These are phyloP conservation scores for Barnettozyma hawaiiensis DNA, from an alignment of 1,139 yeast genomes.

Conservation along the genomic window DNA sequence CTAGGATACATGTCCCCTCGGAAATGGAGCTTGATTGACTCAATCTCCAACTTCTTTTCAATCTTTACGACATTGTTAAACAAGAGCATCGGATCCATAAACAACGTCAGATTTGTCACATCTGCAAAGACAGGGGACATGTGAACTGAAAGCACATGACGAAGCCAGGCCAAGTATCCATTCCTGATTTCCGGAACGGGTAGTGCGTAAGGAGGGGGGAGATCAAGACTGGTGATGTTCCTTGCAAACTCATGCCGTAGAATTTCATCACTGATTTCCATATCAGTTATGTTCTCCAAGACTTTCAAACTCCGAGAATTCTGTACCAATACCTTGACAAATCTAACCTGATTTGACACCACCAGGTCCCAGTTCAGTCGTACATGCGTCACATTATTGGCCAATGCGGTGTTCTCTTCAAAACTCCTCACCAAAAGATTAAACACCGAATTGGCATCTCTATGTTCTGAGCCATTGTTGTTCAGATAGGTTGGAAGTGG, in stretches of 20 bases:
- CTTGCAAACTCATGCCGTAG: slow-evolving; percentile 25
- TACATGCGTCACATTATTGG: slow-evolving; percentile 31
- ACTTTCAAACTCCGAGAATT: slow-evolving; percentile 29
- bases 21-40: slow-evolving; percentile 35
- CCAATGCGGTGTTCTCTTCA: slow-evolving; percentile 20
- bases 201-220: slow-evolving; percentile 37
- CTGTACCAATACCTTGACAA: slow-evolving; percentile 27
- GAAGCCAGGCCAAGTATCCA: slow-evolving; percentile 24
- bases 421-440: slow-evolving; percentile 26
- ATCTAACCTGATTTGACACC: slow-evolving; percentile 26
- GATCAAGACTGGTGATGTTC: slow-evolving; percentile 32
- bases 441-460: slow-evolving; percentile 22
- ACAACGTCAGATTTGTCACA: slow-evolving; percentile 27
- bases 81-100: slow-evolving; percentile 33
- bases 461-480: slow-evolving; percentile 4
- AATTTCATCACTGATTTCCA: slow-evolving; percentile 31
- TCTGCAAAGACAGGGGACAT: slow-evolving; percentile 23
- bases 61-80: slow-evolving; percentile 27
- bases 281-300: slow-evolving; percentile 36
- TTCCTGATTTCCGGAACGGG: slow-evolving; percentile 22
- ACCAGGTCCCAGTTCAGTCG: slow-evolving; percentile 38
- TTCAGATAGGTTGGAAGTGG: slow-evolving; percentile 10
- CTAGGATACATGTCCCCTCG: slow-evolving; percentile 33
- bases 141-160: slow-evolving; percentile 25
- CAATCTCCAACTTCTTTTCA: slow-evolving; percentile 28